These are phyloP conservation scores for Ophiostoma sp. DNA, from an alignment of 2,329 filamentous ascomycete species.

Conservation along the genomic window DNA sequence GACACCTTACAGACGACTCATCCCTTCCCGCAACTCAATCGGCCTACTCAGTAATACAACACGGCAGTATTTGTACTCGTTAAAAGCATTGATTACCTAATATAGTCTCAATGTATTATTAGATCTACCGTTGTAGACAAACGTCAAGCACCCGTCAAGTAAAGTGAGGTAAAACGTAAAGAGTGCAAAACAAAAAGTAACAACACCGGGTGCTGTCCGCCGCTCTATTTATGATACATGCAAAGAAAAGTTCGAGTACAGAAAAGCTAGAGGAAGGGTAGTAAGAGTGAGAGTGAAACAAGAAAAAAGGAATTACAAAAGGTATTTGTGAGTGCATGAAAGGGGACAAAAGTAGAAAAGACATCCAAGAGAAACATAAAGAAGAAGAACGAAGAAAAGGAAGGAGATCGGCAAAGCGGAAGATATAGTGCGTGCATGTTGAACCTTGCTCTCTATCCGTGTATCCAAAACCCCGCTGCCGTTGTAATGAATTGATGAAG, in stretches of 20 bases:
- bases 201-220: not conserved
- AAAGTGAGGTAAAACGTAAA: not conserved
- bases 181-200: not conserved
- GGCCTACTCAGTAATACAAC: too few species aligned
- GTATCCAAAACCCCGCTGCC: not conserved
- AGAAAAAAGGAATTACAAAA: not conserved
- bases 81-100: too few species aligned
- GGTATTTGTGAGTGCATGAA: not conserved
- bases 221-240: constrained; percentile 7
- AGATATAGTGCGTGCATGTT: not conserved
- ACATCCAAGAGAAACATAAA: not conserved
- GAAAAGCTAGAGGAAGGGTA: not conserved
- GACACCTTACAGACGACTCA: not conserved
- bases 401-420: not conserved
- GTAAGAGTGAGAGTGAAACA: not conserved
- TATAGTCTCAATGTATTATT: too few species aligned
- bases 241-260: not conserved
- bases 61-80: too few species aligned
- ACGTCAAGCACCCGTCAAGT: not conserved
- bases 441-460: not conserved
- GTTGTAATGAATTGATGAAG: not conserved
- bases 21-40: not conserved
- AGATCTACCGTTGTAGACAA: too few species aligned
- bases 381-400: not conserved
- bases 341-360: not conserved